Conservation (phyloP, 805 yeast species). For the Pichia membranifaciens region DNA sequence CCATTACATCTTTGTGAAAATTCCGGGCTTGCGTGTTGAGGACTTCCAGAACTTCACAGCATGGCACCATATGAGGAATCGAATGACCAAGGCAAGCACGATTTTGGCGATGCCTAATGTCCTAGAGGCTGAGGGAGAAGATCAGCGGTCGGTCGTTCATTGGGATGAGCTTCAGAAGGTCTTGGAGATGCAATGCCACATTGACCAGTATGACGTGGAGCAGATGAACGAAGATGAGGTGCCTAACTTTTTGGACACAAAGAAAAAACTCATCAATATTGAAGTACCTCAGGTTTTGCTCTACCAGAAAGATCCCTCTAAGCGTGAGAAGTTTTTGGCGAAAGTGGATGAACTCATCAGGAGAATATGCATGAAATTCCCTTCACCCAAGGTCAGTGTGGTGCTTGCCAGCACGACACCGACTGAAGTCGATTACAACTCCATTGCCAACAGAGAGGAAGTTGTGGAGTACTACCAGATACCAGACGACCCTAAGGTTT, state of each 20-base stretch:
- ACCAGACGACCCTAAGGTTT: conserved; percentile 28
- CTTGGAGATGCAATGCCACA: conserved; percentile 46
- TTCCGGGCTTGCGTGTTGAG: conserved; percentile 44
- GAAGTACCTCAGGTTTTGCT: conserved; percentile 47
- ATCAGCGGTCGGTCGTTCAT: conserved; percentile 24
- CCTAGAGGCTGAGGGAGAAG: conserved; percentile 24
- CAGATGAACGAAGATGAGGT: conserved; percentile 39
- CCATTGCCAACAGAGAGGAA: conserved; percentile 13
- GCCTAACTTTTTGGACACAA: conserved; percentile 54
- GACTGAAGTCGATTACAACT: conserved; percentile 18
- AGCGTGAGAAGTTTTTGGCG: conserved; percentile 19
- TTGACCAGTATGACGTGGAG: conserved; percentile 37
- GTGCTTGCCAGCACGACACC: conserved; percentile 44
- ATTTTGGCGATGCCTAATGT: conserved; percentile 53
- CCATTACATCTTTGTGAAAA: conserved; percentile 50
- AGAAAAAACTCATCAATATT: conserved; percentile 56
- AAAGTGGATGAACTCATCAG: conserved; percentile 37
- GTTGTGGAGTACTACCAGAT: conserved; percentile 23
- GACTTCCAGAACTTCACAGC: conserved; percentile 39
- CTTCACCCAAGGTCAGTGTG: conserved; percentile 66
- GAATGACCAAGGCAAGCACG: conserved; percentile 53
- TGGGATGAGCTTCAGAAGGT: conserved; percentile 37
- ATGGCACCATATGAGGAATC: conserved; percentile 46
- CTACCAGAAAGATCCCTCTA: conserved; percentile 36
- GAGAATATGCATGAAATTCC: conserved; percentile 56